Base-by-base conservation (phyloP, 2,329 filamentous ascomycete genomes). In the Monosporascus ibericus region DNA sequence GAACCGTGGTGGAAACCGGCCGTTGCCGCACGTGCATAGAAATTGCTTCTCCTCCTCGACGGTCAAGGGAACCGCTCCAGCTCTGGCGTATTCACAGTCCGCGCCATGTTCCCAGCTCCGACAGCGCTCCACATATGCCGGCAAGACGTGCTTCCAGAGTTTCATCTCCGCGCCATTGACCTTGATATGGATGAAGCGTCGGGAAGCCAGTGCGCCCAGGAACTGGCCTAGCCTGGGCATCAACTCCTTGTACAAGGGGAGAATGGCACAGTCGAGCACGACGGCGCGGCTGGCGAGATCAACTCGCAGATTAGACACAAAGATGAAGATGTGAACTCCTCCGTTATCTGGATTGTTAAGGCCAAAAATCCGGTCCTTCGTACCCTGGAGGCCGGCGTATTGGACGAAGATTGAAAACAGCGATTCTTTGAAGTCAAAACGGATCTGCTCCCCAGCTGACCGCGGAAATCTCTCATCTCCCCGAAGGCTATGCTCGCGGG, bases 91-190 rank as follows among this genome's bases (percentile, higher is more conserved):
- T 58, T 76, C 74, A 52, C 76, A 79, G 7, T 42, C 58, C 0
- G 58, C 46, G 3, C 52, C 49, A 56, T 79, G 76, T 6, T 56
- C 55, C 74, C 75, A 79, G 4, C 68, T 74, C 6, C 77, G 71
- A 53, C 74, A 77, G 42, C 76, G 68, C 62, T 80, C 76, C 1
- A 66, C 72, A 47, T 75, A 58, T 0, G 72, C 67, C 0, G 75
- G 75, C 7, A 80, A 61, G 1, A 61, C 52, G 47, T 64, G 68
- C 59, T 77, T 75, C 76, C 75, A 80, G 6, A 77, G 63, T 3
- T 76, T 64, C 6, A 90, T 68, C 38, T 87, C 85, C 24, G 72
- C 75, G 6, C 80, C 78, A 27, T 75, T 65, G 2, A 76, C 69
- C 1, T 48, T 60, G 15, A 73, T 56, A 15, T 58, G 65, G 55